These are phyloP conservation scores for Allium fistulosum DNA, from an alignment of 106 monocot species.

Conservation along the genomic window DNA sequence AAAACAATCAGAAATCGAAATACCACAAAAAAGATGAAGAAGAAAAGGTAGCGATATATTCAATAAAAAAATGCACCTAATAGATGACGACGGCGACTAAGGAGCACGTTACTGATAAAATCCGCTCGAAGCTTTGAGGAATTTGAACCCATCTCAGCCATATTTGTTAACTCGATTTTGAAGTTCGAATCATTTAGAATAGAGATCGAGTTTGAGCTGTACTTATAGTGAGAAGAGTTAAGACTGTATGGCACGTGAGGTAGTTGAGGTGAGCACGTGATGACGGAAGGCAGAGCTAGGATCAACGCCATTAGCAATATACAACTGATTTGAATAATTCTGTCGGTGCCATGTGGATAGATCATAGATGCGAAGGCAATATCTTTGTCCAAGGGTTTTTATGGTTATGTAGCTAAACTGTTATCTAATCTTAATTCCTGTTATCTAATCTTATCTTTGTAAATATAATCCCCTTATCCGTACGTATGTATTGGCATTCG, in stretches of 20 bases:
- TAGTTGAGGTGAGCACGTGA: neutral
- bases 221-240: neutral
- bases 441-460: too few species aligned
- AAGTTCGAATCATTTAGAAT: neutral
- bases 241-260: neutral
- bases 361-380: too few species aligned
- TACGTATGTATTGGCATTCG: too few species aligned
- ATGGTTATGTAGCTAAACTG: too few species aligned
- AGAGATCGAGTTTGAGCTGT: neutral
- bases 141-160: neutral
- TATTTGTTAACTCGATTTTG: neutral
- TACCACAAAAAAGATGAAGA: neutral
- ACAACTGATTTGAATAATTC: neutral
- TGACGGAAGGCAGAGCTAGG: neutral
- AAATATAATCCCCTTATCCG: too few species aligned
- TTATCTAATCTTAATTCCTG: too few species aligned
- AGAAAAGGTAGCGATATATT: neutral
- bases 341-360: neutral
- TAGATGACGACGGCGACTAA: slow-evolving; percentile 31
- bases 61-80: slow-evolving; percentile 20
- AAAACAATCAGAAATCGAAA: neutral
- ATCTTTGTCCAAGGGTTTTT: too few species aligned
- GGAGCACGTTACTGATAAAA: slow-evolving; percentile 42
- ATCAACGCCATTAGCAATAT: neutral
- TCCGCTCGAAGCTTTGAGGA: slow-evolving; percentile 45